phyloP scores from a whole-genome alignment of 1,139 yeast genomes.

The Petasospora fabianii region DNA sequence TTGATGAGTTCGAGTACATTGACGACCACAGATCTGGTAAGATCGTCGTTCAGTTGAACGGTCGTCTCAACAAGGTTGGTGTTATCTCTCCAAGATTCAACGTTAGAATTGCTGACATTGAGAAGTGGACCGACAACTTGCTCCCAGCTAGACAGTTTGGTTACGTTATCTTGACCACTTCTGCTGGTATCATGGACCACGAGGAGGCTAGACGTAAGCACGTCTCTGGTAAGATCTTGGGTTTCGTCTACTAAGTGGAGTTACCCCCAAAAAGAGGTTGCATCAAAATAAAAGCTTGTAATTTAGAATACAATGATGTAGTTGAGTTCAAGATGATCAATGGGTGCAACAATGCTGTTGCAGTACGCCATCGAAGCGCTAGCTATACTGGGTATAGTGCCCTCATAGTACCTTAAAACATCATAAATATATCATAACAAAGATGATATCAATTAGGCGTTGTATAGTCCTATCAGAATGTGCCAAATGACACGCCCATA shows the following conservation, averaged over 20 bases:
- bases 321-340: not conserved
- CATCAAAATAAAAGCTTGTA: constrained; percentile 11
- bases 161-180: constrained; percentile 93
- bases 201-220: constrained; percentile 99
- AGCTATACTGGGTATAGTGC: no score
- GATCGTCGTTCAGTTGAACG: constrained; percentile 94
- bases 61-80: constrained; percentile 98
- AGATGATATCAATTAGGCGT: no score
- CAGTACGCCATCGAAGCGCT: no score
- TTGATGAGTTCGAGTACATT: constrained; percentile 97
- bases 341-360: no score
- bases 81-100: constrained; percentile 98
- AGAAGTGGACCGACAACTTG: constrained; percentile 97
- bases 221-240: constrained; percentile 96
- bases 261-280: not conserved
- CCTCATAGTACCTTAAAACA: no score
- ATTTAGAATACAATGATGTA: constrained; percentile 1
- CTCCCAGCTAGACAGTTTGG: constrained; percentile 99
- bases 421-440: no score
- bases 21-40: constrained; percentile 99
- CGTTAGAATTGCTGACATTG: constrained; percentile 88
- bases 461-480: no score
- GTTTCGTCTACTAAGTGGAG: constrained; percentile 75
- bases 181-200: constrained; percentile 99
- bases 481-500: no score